A percentile compares a stretch with the other conserved stretches of the same genome.
phyloP scores from a whole-genome alignment of 1,139 yeast species.

The Suhomyces yuchorum region DNA sequence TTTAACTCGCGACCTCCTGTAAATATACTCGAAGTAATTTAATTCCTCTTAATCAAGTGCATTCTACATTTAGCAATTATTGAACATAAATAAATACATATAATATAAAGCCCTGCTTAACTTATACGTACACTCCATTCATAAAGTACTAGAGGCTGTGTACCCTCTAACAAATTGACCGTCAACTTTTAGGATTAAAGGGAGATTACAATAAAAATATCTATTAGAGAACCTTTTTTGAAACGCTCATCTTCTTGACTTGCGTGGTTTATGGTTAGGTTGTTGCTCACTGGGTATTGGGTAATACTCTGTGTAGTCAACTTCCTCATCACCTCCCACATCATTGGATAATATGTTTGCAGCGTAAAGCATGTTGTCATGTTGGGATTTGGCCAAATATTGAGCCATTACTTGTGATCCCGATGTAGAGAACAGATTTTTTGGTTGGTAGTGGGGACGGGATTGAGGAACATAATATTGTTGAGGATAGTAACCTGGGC shows the following conservation, averaged over 20 bases:
- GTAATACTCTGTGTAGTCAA: constrained; percentile 6
- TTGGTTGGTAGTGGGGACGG: constrained; percentile 11
- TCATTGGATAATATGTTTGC: constrained; percentile 45
- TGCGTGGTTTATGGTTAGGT: constrained; percentile 3
- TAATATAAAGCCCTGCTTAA: constrained; percentile 6
- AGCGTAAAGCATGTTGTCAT: constrained; percentile 59
- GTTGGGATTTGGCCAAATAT: constrained; percentile 70
- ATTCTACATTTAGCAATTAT: neutral
- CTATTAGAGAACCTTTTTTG: constrained; percentile 7
- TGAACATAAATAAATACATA: constrained; percentile 3
- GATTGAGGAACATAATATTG: constrained; percentile 13
- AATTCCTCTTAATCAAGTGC: neutral
- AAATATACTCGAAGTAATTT: neutral
- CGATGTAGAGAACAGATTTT: constrained; percentile 39
- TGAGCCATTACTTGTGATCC: constrained; percentile 81
- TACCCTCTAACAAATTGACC: neutral
- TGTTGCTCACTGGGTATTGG: constrained; percentile 2
- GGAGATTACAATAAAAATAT: constrained; percentile 5
- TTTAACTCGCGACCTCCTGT: constrained; percentile 4
- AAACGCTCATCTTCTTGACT: constrained; percentile 3
- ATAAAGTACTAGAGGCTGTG: neutral
- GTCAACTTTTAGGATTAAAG: neutral
- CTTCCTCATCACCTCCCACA: constrained; percentile 17
- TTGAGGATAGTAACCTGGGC: constrained; percentile 17
- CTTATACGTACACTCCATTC: neutral